Conservation (phyloP, 768 basidiomycete genomes). For the Gloeostereum incarnatum region DNA sequence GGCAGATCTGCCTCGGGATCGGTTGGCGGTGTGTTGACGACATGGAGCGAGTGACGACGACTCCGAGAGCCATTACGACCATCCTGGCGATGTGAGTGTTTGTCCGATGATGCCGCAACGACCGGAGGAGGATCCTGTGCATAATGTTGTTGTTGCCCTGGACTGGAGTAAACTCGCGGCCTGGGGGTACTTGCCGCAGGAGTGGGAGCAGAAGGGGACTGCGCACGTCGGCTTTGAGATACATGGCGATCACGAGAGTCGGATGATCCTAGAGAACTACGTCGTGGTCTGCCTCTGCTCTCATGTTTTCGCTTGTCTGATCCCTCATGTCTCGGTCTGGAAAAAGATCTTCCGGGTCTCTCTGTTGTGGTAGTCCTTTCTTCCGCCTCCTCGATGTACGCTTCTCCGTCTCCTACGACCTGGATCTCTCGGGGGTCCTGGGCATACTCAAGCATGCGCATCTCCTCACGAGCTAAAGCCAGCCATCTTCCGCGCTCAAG, state of each 20-base stretch:
- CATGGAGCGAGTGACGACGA: no score
- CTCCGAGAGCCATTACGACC: no score
- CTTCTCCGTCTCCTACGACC: conserved; percentile 5
- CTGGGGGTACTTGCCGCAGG: no score
- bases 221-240: no score
- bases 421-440: neutral
- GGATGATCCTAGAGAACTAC: neutral
- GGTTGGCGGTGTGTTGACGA: no score
- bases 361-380: neutral
- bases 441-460: neutral
- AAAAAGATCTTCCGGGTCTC: neutral
- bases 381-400: conserved; percentile 6
- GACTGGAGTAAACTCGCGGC: no score
- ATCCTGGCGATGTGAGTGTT: no score
- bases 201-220: neutral
- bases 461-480: conserved; percentile 7
- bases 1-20: no score
- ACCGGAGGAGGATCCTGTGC: no score
- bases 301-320: neutral
- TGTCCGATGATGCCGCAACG: no score
- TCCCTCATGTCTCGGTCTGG: neutral
- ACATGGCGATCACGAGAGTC: neutral
- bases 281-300: neutral
- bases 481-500: conserved; percentile 34
- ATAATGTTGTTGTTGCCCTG: no score